Evolutionary conservation across 805 yeast genomes (phyloP).

Genomic region (Ogataea corticis): DNA sequence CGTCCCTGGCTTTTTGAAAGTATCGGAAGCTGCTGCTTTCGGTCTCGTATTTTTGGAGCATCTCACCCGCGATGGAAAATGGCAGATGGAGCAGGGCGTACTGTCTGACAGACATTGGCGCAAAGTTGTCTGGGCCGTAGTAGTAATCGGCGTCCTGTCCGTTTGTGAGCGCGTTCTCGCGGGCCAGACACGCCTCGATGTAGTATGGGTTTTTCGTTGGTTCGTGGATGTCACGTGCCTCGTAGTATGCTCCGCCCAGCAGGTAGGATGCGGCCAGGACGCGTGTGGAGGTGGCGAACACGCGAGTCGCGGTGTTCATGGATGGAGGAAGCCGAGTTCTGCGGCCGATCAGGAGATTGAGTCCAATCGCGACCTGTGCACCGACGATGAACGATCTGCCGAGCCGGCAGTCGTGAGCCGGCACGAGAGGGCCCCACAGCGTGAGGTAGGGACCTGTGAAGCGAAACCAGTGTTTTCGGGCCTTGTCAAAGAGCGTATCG

Average conservation of each 20-base stretch:
- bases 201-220: slow-evolving; percentile 27
- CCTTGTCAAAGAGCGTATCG: slow-evolving; percentile 21
- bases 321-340: neutral
- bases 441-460: slow-evolving; percentile 31
- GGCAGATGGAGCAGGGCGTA: slow-evolving; percentile 28
- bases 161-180: slow-evolving; percentile 30
- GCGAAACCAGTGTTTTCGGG: slow-evolving; percentile 26
- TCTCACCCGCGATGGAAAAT: neutral
- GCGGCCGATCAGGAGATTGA: slow-evolving; percentile 14
- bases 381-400: slow-evolving; percentile 28
- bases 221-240: slow-evolving; percentile 16
- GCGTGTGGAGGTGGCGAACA: slow-evolving; percentile 4
- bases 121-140: slow-evolving; percentile 50
- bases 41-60: slow-evolving; percentile 15
- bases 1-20: neutral
- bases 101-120: slow-evolving; percentile 42
- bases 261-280: slow-evolving; percentile 11
- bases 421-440: slow-evolving; percentile 37
- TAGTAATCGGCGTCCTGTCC: slow-evolving; percentile 46
- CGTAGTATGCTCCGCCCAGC: slow-evolving; percentile 23
- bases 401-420: slow-evolving; percentile 35
- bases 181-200: slow-evolving; percentile 30
- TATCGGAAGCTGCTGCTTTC: slow-evolving; percentile 14
- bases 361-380: slow-evolving; percentile 29
- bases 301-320: neutral